These are phyloP conservation scores for Adansonia grandidieri DNA, from an alignment of 441 rosid genomes.

Conservation along the genomic window DNA sequence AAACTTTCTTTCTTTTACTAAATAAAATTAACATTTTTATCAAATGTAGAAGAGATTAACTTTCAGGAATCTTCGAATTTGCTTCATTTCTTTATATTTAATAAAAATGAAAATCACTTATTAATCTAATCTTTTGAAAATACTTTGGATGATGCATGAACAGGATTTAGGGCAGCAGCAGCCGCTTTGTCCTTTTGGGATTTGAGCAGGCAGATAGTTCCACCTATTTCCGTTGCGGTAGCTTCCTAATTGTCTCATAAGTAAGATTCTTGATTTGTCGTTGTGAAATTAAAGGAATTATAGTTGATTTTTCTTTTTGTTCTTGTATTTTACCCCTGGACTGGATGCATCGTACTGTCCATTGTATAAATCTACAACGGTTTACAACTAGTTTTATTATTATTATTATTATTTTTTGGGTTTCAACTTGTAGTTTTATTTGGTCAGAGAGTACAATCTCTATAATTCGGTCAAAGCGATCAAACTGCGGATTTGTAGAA, in stretches of 20 bases:
- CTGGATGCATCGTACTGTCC: no score
- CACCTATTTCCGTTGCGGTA: neutral
- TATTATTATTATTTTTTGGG: no score
- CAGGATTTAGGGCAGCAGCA: neutral
- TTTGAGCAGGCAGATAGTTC: neutral
- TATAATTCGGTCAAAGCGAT: neutral
- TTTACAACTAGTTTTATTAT: no score
- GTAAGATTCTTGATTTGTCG: neutral
- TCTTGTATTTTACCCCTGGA: no score
- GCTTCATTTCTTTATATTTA: neutral
- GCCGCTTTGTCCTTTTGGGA: neutral
- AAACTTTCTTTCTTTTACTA: neutral
- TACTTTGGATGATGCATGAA: neutral
- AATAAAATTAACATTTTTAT: neutral
- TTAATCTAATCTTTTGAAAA: neutral
- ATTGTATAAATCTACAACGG: no score
- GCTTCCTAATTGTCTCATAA: no score
- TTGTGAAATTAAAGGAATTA: neutral
- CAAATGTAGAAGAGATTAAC: neutral
- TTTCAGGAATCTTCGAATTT: neutral
- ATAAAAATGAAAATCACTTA: neutral
- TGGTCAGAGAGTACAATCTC: neutral
- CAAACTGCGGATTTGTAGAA: neutral
- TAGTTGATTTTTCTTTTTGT: neutral
- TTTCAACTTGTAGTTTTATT: no score